Percentiles rank a stretch among this genome's conserved stretches.
Conservation (phyloP, 1,284 basidiomycete species). For the Heterobasidion annosum region DNA sequence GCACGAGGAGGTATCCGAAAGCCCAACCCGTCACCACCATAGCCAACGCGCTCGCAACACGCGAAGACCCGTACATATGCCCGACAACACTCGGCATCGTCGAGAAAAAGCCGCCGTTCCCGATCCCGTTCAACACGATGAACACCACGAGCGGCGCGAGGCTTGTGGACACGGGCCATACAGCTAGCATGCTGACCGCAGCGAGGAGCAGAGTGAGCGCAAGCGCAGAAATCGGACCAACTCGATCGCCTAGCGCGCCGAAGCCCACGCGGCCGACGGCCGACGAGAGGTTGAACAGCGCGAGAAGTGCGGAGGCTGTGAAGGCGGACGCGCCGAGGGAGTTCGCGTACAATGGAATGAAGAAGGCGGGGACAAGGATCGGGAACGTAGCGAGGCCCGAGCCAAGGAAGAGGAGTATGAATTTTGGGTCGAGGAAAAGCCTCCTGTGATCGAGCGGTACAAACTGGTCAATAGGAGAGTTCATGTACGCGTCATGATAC, state of each 20-base stretch:
- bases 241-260: conserved; percentile 19
- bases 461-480: neutral
- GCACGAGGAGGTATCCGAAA: conserved; percentile 18
- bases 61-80: conserved; percentile 16
- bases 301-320: conserved; percentile 18
- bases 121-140: conserved; percentile 18
- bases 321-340: conserved; percentile 19
- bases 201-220: conserved; percentile 17
- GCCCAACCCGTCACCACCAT: conserved; percentile 24
- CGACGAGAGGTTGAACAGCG: conserved; percentile 23
- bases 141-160: conserved; percentile 21
- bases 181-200: conserved; percentile 20
- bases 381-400: conserved; percentile 24
- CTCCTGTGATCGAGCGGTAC: conserved; percentile 11
- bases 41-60: conserved; percentile 19
- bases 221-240: conserved; percentile 22
- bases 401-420: conserved; percentile 22
- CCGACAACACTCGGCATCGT: conserved; percentile 23
- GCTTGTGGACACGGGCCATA: conserved; percentile 22
- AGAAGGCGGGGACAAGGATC: conserved; percentile 26
- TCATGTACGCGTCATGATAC: neutral
- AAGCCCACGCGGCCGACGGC: conserved; percentile 20
- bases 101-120: conserved; percentile 25
- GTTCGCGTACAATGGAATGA: conserved; percentile 24
- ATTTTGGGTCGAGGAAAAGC: conserved; percentile 23